Conservation (phyloP, 495 filamentous ascomycete species). For the Bryoglossum gracile region DNA sequence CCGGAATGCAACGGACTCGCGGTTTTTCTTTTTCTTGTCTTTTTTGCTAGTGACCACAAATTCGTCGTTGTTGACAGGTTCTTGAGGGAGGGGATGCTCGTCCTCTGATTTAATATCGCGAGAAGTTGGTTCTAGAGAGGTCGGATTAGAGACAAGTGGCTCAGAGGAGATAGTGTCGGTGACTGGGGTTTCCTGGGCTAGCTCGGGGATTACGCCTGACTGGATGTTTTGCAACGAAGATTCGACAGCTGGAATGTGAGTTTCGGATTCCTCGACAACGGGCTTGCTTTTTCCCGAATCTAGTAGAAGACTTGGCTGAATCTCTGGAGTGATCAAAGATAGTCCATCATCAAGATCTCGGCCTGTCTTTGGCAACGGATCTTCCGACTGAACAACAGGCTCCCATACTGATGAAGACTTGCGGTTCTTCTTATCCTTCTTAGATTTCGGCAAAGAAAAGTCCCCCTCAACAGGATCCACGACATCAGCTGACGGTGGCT, state of each 20-base stretch:
- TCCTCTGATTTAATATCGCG: background rate
- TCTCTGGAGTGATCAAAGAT: too few species aligned
- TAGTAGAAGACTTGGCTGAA: too few species aligned
- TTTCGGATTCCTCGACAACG: too few species aligned
- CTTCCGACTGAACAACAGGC: background rate
- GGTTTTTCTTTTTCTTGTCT: slow-evolving; percentile 32
- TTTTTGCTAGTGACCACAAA: slow-evolving; percentile 18
- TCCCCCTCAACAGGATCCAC: background rate
- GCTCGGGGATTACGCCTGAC: too few species aligned
- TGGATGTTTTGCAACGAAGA: too few species aligned
- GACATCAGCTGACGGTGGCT: background rate
- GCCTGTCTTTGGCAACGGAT: background rate
- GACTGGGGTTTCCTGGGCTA: too few species aligned
- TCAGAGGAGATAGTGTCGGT: background rate
- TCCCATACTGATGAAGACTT: slow-evolving; percentile 21
- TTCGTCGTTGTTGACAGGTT: slow-evolving; percentile 8
- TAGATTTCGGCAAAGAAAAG: slow-evolving; percentile 6
- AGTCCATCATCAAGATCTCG: background rate
- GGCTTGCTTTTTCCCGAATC: too few species aligned
- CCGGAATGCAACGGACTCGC: slow-evolving; percentile 2
- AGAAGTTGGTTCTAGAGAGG: background rate
- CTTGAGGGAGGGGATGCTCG: background rate
- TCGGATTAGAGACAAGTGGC: background rate
- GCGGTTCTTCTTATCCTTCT: slow-evolving; percentile 31
- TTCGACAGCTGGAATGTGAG: too few species aligned